Evolutionary conservation across 2,329 filamentous ascomycete genomes (phyloP).

Genomic region (Cercospora janseana): DNA sequence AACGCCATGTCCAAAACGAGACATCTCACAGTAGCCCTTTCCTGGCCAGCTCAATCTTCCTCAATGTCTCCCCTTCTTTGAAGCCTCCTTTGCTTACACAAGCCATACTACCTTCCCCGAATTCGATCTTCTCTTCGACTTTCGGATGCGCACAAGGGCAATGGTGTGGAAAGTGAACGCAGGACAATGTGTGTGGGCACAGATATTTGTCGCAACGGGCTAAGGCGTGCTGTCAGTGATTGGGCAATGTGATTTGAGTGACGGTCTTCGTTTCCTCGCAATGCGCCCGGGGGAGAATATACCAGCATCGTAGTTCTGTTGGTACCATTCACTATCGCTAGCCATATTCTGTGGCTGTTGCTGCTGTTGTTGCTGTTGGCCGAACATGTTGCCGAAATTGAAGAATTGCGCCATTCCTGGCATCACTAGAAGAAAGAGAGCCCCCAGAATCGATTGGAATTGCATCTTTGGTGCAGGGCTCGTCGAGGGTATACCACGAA

Average conservation of each 20-base stretch:
- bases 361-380: conserved; percentile 57
- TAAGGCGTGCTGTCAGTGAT: conserved; percentile 35
- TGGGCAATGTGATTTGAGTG: background rate
- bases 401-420: conserved; percentile 82
- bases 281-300: conserved; percentile 21
- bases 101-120: conserved; percentile 69
- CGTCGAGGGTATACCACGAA: background rate
- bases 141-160: conserved; percentile 81
- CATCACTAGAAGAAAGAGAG: conserved; percentile 57
- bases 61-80: conserved; percentile 65
- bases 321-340: conserved; percentile 81
- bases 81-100: conserved; percentile 76
- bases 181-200: conserved; percentile 89
- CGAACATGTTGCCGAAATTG: conserved; percentile 93
- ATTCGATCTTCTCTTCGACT: conserved; percentile 65
- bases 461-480: conserved; percentile 5
- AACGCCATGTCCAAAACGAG: background rate
- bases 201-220: conserved; percentile 91
- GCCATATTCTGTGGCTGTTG: conserved; percentile 73
- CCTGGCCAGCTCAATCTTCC: conserved; percentile 75
- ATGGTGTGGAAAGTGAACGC: conserved; percentile 94
- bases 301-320: conserved; percentile 67
- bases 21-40: conserved; percentile 66
- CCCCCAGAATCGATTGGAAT: conserved; percentile 9
- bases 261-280: background rate